phyloP scores from a whole-genome alignment of 805 yeast genomes.

The Candida taoyuanica region DNA sequence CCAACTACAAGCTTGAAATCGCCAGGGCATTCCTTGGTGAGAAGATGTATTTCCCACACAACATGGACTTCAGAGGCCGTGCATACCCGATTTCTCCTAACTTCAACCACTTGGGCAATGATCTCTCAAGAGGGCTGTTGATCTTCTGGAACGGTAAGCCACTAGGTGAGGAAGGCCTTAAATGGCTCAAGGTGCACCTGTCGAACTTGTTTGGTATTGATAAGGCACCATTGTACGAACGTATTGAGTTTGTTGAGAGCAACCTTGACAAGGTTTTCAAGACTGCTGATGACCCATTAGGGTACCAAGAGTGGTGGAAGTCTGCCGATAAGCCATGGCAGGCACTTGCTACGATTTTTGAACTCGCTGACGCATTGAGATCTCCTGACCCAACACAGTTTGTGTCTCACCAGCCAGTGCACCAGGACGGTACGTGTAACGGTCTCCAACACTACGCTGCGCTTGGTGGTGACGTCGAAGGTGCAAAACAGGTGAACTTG shows the following conservation, averaged over 20 bases:
- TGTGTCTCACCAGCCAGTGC: conserved; percentile 71
- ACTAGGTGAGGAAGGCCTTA: conserved; percentile 59
- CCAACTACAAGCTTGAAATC: conserved; percentile 89
- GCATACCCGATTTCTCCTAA: conserved; percentile 80
- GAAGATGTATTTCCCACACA: conserved; percentile 73
- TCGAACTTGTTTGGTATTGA: conserved; percentile 74
- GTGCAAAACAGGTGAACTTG: conserved; percentile 76
- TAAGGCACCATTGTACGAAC: conserved; percentile 61
- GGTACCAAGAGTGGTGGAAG: conserved; percentile 59
- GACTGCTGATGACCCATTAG: conserved; percentile 61
- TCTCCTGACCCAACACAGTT: conserved; percentile 60
- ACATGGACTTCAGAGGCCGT: conserved; percentile 78
- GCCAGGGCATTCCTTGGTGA: conserved; percentile 90
- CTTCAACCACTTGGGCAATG: conserved; percentile 77
- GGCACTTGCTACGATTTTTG: conserved; percentile 65
- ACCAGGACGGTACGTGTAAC: conserved; percentile 85
- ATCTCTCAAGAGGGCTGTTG: conserved; percentile 66
- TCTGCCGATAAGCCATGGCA: conserved; percentile 84
- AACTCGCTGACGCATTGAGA: conserved; percentile 55
- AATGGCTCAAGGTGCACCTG: conserved; percentile 73
- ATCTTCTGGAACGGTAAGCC: conserved; percentile 73
- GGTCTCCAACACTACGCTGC: conserved; percentile 88
- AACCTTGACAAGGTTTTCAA: conserved; percentile 50
- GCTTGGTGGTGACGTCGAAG: conserved; percentile 77
- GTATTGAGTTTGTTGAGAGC: conserved; percentile 55